phyloP scores from a whole-genome alignment of 495 filamentous ascomycete genomes.

The Aspergillus steynii region DNA sequence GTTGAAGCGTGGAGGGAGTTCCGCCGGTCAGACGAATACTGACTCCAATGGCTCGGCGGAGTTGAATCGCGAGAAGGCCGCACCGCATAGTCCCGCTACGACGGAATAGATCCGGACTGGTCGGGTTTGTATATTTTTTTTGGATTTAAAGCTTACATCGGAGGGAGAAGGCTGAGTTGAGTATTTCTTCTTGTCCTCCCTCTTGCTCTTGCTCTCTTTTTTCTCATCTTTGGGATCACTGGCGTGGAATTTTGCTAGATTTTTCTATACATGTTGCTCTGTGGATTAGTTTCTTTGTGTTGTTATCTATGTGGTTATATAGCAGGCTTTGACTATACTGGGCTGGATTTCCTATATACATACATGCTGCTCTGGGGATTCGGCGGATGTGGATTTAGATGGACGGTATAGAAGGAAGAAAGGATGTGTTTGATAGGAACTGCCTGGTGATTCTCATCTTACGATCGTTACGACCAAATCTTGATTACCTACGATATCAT shows the following conservation, averaged over 20 bases:
- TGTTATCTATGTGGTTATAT: neutral
- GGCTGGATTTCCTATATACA: neutral
- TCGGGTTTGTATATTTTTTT: too few species aligned
- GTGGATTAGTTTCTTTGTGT: conserved; percentile 6
- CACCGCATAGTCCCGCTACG: conserved; percentile 5
- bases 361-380: neutral
- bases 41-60: conserved; percentile 1
- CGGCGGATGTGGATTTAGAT: neutral
- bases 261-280: neutral
- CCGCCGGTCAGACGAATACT: conserved; percentile 11
- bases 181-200: too few species aligned
- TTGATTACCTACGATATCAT: neutral
- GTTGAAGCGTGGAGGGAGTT: conserved; percentile 26
- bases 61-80: conserved; percentile 8
- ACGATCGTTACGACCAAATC: neutral
- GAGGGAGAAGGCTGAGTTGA: too few species aligned
- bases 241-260: too few species aligned
- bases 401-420: neutral
- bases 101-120: neutral
- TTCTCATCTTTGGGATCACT: too few species aligned
- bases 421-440: neutral
- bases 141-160: too few species aligned
- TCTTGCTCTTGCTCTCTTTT: too few species aligned
- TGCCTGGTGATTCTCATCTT: neutral
- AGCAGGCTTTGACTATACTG: neutral